These are phyloP conservation scores for Citrus maxima DNA, from an alignment of 345 rosid genomes.

Conservation along the genomic window DNA sequence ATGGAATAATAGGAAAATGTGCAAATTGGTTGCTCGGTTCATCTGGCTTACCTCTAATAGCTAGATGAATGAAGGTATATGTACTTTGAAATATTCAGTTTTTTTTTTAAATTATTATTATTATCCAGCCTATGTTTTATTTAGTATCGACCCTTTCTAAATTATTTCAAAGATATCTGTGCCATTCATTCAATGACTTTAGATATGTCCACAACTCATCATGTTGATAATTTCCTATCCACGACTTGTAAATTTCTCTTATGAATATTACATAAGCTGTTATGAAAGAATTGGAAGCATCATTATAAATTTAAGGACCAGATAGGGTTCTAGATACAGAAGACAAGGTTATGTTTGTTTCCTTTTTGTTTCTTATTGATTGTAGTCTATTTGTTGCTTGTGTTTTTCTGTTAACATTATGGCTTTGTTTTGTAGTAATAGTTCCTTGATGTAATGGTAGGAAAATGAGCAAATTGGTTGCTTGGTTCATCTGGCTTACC, in stretches of 20 bases:
- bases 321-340: not conserved
- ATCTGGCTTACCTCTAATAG: slow-evolving; percentile 80
- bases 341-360: not conserved
- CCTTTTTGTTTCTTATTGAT: not conserved
- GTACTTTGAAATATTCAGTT: not conserved
- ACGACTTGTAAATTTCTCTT: too few species aligned
- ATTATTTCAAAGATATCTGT: not conserved
- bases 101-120: not conserved
- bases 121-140: not conserved
- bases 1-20: slow-evolving; percentile 63
- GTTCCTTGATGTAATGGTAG: slow-evolving; percentile 30
- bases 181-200: too few species aligned
- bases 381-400: not conserved
- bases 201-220: not conserved
- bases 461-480: slow-evolving; percentile 89
- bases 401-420: not conserved
- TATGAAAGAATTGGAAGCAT: not conserved
- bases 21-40: slow-evolving; percentile 84
- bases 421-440: not conserved
- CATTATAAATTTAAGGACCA: not conserved
- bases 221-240: too few species aligned
- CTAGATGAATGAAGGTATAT: slow-evolving; percentile 70
- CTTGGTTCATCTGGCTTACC: slow-evolving; percentile 87
- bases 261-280: not conserved
- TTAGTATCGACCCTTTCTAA: not conserved